Evolutionary conservation across 2,329 filamentous ascomycete genomes (phyloP), one percentile per base, ranked within the genome.

Genomic region (Phoma sp.): DNA sequence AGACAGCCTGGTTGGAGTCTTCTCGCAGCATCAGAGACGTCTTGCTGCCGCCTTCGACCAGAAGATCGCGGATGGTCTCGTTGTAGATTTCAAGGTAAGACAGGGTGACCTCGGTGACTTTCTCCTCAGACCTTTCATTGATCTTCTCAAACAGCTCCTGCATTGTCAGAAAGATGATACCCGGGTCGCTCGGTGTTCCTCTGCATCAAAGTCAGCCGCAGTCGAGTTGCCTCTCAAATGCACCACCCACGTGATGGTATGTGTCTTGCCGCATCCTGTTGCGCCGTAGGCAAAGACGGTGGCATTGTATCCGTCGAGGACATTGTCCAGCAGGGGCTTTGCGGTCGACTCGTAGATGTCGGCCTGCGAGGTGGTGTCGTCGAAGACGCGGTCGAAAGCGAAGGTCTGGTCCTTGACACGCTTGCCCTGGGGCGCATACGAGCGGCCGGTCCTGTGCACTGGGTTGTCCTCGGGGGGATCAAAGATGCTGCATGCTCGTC

Each of bases 71-170:
- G 67, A 99, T 99, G 0, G 93, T 97, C 79, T 99, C 95, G 73
- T 99, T 99, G 82, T 99, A 99, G 60, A 99, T 99, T 73, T 99
- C 95, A 30, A 99, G 83, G 69, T 98, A 99, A 0, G 93, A 97
- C 14, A 99, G 84, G 0, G 93, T 92, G 47, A 99, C 81, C 68
- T 98, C 95, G 3, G 92, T 95, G 23, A 87, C 82, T 76, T 97
- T 98, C 56, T 96, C 92, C 53, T 90, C 87, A 58, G 88, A 88
- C 47, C 91, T 80, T 51, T 98, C 95, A n/a, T 83, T 81, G 63
- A 99, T 96, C 75, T 93, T 91, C 78, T 99, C 95, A 70, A 99
- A 99, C 20, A 99, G 81, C 76, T 99, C 95, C 76, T 98, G 93
- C 93, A 99, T 99, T 1, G 95, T 98, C 67, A 99, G 80, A 78